A percentile compares a stretch with the other conserved stretches of the same genome.
Evolutionary conservation across 345 rosid genomes (phyloP).

Genomic region (Punica granatum): DNA sequence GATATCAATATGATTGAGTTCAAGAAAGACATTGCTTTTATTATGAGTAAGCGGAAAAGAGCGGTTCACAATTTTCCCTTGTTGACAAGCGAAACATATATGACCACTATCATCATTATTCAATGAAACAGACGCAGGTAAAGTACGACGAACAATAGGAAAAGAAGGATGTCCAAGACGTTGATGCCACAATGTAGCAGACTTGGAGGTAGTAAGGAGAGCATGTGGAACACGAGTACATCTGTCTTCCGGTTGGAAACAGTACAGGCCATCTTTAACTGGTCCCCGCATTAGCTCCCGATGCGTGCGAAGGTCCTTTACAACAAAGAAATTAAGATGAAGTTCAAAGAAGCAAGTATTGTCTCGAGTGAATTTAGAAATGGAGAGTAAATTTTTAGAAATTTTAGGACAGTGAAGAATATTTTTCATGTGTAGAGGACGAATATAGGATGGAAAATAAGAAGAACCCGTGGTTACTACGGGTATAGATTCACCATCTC

Average conservation of each 20-base stretch:
- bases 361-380: not conserved
- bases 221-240: not conserved
- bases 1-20: not conserved
- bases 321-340: not conserved
- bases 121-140: not conserved
- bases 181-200: not conserved
- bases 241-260: not conserved
- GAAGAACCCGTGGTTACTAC: not conserved
- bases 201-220: too few relatives aligned
- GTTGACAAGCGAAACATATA: slow-evolving; percentile 1
- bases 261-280: not conserved
- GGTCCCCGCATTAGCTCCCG: not conserved
- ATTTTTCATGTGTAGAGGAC: too few relatives aligned
- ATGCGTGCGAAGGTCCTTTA: not conserved
- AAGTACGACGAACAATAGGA: not conserved
- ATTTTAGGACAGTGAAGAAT: not conserved
- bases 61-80: not conserved
- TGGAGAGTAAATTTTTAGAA: not conserved
- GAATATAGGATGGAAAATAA: not conserved
- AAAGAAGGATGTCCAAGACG: not conserved
- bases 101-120: not conserved
- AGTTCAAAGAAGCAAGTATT: not conserved
- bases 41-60: too few relatives aligned
- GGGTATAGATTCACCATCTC: too few relatives aligned
- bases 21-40: too few relatives aligned